phyloP scores from a whole-genome alignment of 2,329 filamentous ascomycete genomes.

The Torrubiella hemipterigena region DNA sequence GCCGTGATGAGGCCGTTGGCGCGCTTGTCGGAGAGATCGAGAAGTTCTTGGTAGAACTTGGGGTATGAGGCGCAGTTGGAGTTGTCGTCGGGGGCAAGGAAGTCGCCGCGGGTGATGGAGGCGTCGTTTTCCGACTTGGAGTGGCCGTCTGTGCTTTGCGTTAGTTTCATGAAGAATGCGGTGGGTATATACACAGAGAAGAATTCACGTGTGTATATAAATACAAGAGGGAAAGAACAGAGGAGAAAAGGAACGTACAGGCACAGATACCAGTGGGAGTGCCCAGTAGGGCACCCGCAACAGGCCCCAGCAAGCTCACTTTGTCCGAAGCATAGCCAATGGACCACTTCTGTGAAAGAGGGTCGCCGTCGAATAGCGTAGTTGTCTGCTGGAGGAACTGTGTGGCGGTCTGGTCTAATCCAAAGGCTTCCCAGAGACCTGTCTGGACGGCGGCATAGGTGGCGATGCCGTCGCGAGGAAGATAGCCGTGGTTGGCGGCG shows the following conservation, averaged over 20 bases:
- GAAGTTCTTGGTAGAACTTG: constrained; percentile 32
- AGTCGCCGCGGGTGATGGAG: constrained; percentile 34
- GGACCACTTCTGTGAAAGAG: constrained; percentile 7
- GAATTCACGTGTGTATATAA: constrained; percentile 32
- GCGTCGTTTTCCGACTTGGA: constrained; percentile 43
- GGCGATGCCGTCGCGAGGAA: constrained; percentile 15
- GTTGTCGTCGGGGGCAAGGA: constrained; percentile 37
- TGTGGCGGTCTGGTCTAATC: constrained; percentile 4
- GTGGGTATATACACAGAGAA: too few species aligned
- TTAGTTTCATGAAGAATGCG: too few species aligned
- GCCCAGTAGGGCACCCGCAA: constrained; percentile 3
- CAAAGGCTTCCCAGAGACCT: constrained; percentile 1
- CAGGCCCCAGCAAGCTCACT: constrained; percentile 2
- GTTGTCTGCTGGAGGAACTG: constrained; percentile 3
- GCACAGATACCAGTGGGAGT: constrained; percentile 5
- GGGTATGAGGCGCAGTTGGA: constrained; percentile 3
- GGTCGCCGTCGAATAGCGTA: constrained; percentile 5
- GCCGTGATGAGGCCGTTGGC: constrained; percentile 20
- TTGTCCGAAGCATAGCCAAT: constrained; percentile 7
- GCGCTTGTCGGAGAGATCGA: constrained; percentile 26
- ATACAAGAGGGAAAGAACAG: constrained; percentile 24
- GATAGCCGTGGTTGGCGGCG: constrained; percentile 10
- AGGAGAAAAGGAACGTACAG: constrained; percentile 15
- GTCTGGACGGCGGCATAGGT: constrained; percentile 8
- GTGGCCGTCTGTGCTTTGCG: too few species aligned